These are phyloP conservation scores for Monosporascus sp. DNA, from an alignment of 2,329 filamentous ascomycete species.

Conservation along the genomic window DNA sequence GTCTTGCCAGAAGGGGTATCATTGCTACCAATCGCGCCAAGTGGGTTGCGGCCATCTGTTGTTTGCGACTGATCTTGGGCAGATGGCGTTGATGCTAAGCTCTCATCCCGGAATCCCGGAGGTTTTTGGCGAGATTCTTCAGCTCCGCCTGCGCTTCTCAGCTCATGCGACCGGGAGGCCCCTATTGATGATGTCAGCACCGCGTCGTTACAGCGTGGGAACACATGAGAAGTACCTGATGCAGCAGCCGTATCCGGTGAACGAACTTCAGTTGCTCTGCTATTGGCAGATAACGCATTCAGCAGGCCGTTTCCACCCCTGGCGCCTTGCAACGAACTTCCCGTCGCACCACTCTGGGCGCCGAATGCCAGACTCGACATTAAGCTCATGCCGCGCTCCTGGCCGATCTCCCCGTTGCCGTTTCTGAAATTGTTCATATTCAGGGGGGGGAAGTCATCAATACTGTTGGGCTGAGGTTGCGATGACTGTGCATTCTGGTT, in stretches of 20 bases:
- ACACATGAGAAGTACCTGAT: slow-evolving; percentile 25
- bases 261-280: slow-evolving; percentile 43
- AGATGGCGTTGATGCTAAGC: slow-evolving; percentile 28
- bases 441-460: slow-evolving; percentile 60
- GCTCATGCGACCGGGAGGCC: slow-evolving; percentile 39
- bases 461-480: slow-evolving; percentile 43
- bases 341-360: slow-evolving; percentile 37
- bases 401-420: slow-evolving; percentile 52
- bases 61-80: slow-evolving; percentile 29
- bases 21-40: slow-evolving; percentile 43
- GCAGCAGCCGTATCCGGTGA: slow-evolving; percentile 41
- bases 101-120: slow-evolving; percentile 40
- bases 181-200: slow-evolving; percentile 24
- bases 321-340: slow-evolving; percentile 34
- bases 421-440: slow-evolving; percentile 40
- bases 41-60: slow-evolving; percentile 34
- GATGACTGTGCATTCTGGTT: slow-evolving; percentile 41
- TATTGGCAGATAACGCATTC: slow-evolving; percentile 59
- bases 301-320: slow-evolving; percentile 56
- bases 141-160: slow-evolving; percentile 33
- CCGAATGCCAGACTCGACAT: slow-evolving; percentile 53
- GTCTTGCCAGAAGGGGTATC: slow-evolving; percentile 34
- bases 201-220: neutral
- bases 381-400: slow-evolving; percentile 47
- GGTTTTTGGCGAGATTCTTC: slow-evolving; percentile 44